Evolutionary conservation across 108 stramenopile species (phyloP), one percentile per base, ranked within the genome.

Genomic region (Fragilaria crotonensis): DNA sequence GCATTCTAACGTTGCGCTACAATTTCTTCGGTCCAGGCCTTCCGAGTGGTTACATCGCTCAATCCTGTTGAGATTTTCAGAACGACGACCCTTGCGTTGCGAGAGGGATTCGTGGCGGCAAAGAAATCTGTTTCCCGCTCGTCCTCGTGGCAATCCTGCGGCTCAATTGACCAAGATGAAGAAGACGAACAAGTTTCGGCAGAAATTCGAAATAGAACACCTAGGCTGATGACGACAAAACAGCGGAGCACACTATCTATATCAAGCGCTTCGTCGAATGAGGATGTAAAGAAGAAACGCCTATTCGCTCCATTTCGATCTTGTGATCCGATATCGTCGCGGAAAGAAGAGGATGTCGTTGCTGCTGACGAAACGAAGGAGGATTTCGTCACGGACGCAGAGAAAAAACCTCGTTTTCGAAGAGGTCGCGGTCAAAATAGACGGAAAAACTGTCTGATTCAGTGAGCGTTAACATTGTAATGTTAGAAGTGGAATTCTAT

Each of bases 21-120:
- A 46, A 3, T 2, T 46, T 46, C 22, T 4, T 21, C 45, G 2
- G 25, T 60, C 48, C 26, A 52, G 63, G 74, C 74, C n/a, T 72
- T 80, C 46, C 66, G 71, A 48, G 59, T 74, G 45, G 74, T 80
- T 22, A 73, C 70, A 3, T 59, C 21, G 7, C 61, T 75, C 11
- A 56, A 56, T 36, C 79, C 79, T 1, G 64, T 29, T 4, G 66
- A 53, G n/a, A n/a, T 80, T 19, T 48, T 80, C 25, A 52, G 48
- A 46, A 59, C 70, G 1, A 74, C 79, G 11, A 69, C 48, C 27
- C 70, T 71, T 21, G 30, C 52, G 33, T 33, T 70, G 9, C 58
- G 36, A 41, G 73, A 73, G 29, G 61, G 68, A 4, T 69, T 74
- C 5, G 28, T 58, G 29, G 64, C 68, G 17, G 69, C 69, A 4